Evolutionary conservation across 331 rosid species (phyloP).

Genomic region (Phaseolus coccineus): DNA sequence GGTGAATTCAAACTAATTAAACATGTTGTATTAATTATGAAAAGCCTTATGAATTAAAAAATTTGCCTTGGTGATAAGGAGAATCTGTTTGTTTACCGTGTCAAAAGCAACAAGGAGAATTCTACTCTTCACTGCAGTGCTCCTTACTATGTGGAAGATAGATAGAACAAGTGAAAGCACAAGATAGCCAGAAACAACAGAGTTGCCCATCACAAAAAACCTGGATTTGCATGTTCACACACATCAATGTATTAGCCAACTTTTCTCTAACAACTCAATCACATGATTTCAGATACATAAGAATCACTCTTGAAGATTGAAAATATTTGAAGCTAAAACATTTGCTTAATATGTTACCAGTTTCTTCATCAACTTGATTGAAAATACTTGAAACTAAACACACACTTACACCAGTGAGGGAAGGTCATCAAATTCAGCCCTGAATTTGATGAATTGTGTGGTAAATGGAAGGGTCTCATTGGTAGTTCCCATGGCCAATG

Average conservation of each 20-base stretch:
- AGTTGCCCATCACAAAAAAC: conserved; percentile 77
- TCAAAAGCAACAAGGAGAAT: conserved; percentile 64
- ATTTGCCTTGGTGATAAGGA: neutral
- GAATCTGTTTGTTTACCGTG: conserved; percentile 55
- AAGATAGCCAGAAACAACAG: conserved; percentile 72
- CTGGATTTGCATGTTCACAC: conserved; percentile 49
- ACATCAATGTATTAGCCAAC: neutral
- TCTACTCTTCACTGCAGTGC: conserved; percentile 55
- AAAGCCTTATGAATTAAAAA: neutral
- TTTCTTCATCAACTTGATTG: too few relatives aligned
- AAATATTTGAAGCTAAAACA: too few relatives aligned
- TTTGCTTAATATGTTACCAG: too few relatives aligned
- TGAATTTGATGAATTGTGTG: conserved; percentile 60
- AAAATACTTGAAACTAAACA: neutral
- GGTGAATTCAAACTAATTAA: too few relatives aligned
- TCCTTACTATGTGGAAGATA: conserved; percentile 63
- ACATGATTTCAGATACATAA: neutral
- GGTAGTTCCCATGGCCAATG: conserved; percentile 73
- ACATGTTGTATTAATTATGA: too few relatives aligned
- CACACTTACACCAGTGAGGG: conserved; percentile 67
- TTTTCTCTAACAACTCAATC: neutral
- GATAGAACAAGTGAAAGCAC: conserved; percentile 65
- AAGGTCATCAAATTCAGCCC: conserved; percentile 71
- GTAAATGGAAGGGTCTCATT: conserved; percentile 67
- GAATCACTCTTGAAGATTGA: neutral